Conservation (phyloP, 192 early-diverging fungal species). For the Coemansia sp. region DNA sequence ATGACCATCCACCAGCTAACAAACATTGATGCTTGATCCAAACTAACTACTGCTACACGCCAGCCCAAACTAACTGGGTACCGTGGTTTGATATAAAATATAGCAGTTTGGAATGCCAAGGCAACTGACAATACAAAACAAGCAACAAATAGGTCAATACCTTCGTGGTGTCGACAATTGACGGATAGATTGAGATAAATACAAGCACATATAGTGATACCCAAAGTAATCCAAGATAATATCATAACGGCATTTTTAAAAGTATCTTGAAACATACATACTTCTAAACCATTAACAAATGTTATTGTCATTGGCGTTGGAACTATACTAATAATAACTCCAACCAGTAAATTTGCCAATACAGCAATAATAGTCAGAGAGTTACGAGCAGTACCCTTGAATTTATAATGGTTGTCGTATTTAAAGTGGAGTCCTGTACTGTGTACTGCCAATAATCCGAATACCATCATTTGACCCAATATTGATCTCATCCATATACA, state of each 20-base stretch:
- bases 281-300: slow-evolving; percentile 14
- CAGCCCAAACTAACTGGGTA: slow-evolving; percentile 25
- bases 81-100: slow-evolving; percentile 25
- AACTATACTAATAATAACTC: slow-evolving; percentile 18
- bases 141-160: not conserved
- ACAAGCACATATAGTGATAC: not conserved
- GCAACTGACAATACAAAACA: slow-evolving; percentile 10
- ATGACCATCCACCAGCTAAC: slow-evolving; percentile 37
- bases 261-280: slow-evolving; percentile 23
- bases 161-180: slow-evolving; percentile 16
- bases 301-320: slow-evolving; percentile 12
- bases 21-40: slow-evolving; percentile 22
- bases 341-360: not conserved
- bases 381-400: not conserved
- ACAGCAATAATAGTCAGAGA: not conserved
- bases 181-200: not conserved
- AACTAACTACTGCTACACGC: slow-evolving; percentile 26
- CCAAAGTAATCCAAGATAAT: slow-evolving; percentile 14
- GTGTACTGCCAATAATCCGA: slow-evolving; percentile 4
- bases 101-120: slow-evolving; percentile 17
- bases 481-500: slow-evolving; percentile 43
- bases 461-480: slow-evolving; percentile 25
- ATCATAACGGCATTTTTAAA: slow-evolving; percentile 24
- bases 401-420: not conserved
- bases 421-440: not conserved